phyloP scores from a whole-genome alignment of 306 rosid species.

The Dicorynia guianensis region DNA sequence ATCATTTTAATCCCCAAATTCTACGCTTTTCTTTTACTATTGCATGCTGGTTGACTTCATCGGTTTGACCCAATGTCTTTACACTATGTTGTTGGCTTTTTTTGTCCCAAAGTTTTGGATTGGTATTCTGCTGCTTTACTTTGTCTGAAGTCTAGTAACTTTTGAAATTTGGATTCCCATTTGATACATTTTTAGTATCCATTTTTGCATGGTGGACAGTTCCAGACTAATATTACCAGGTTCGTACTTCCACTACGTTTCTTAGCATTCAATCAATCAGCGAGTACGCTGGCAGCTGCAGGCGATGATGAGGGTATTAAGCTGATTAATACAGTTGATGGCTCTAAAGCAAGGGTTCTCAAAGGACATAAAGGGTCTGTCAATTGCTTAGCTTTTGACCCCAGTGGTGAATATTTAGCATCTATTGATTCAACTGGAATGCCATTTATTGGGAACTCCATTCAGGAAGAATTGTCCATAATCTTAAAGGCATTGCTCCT shows the following conservation, averaged over 20 bases:
- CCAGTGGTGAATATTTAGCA: slow-evolving; percentile 86
- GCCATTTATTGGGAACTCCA: slow-evolving; percentile 86
- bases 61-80: background rate
- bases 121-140: background rate
- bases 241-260: slow-evolving; percentile 91
- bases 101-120: background rate
- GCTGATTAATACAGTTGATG: slow-evolving; percentile 88
- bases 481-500: slow-evolving; percentile 83
- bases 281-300: slow-evolving; percentile 90
- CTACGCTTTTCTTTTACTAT: background rate
- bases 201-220: slow-evolving; percentile 76
- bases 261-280: slow-evolving; percentile 84
- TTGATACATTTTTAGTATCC: background rate
- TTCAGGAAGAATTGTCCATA: slow-evolving; percentile 72
- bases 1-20: background rate
- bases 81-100: background rate
- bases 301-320: slow-evolving; percentile 98
- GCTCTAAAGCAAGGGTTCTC: slow-evolving; percentile 91
- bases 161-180: background rate
- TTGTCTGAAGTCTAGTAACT: background rate
- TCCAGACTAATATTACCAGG: slow-evolving; percentile 92
- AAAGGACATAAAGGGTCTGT: slow-evolving; percentile 90
- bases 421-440: slow-evolving; percentile 83
- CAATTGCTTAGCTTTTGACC: slow-evolving; percentile 86
- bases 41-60: background rate